Evolutionary conservation across 805 yeast species (phyloP).

Genomic region (Helenozyma rhizophorensis): DNA sequence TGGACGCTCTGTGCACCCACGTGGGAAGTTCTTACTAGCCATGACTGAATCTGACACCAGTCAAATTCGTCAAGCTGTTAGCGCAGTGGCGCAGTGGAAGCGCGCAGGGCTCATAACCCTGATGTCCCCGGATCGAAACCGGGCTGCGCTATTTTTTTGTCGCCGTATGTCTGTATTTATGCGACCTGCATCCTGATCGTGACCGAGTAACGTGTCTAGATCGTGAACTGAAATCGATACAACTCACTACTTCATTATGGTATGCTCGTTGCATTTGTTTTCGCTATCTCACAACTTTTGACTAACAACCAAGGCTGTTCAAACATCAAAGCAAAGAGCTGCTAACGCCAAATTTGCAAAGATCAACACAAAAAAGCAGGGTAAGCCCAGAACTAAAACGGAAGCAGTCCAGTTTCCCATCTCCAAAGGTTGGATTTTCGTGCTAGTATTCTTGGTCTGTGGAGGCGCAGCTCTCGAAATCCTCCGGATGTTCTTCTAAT

Average conservation of each 20-base stretch:
- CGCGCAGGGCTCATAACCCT: constrained; percentile 99
- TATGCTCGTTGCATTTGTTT: not conserved
- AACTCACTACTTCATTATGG: not conserved
- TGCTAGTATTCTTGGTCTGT: constrained; percentile 60
- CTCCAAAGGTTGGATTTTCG: constrained; percentile 59
- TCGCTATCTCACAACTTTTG: no score
- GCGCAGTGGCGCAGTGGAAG: constrained; percentile 98
- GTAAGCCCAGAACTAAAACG: constrained; percentile 52
- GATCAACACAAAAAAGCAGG: constrained; percentile 66
- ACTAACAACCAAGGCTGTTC: constrained; percentile 63
- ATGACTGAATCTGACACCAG: not conserved
- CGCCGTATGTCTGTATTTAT: not conserved
- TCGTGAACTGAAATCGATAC: no score
- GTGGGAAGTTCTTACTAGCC: not conserved
- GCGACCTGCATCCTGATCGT: not conserved
- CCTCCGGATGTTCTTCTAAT: constrained; percentile 45
- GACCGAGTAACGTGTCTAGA: constrained; percentile 3
- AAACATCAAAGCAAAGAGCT: constrained; percentile 81
- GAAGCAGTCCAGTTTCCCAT: constrained; percentile 46
- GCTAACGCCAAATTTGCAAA: constrained; percentile 86
- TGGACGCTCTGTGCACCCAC: no score
- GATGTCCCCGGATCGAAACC: constrained; percentile 96
- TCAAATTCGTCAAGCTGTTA: constrained; percentile 18
- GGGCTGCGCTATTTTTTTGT: constrained; percentile 69
- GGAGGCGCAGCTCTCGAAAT: constrained; percentile 83